Conservation (phyloP, 345 rosid species). For the Gossypium rotundifolium region DNA sequence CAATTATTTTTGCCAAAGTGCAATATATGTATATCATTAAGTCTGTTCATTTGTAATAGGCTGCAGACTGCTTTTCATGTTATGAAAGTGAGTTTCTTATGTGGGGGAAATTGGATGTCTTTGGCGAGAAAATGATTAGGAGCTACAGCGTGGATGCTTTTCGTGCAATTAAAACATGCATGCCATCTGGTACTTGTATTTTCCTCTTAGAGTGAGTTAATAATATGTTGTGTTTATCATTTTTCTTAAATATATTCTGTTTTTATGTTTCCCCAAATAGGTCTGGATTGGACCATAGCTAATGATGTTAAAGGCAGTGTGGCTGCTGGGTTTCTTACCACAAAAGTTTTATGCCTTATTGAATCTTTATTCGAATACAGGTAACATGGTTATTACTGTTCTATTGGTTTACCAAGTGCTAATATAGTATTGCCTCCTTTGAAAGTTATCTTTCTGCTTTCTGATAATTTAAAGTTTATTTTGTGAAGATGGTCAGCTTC, state of each 20-base stretch:
- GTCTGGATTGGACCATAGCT: constrained; percentile 32
- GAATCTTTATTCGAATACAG: constrained; percentile 74
- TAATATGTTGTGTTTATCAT: background rate
- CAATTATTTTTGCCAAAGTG: constrained; percentile 1
- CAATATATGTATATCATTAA: background rate
- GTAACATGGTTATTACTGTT: constrained; percentile 23
- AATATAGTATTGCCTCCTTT: background rate
- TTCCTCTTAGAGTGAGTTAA: constrained; percentile 1
- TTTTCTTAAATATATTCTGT: background rate
- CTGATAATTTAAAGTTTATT: background rate
- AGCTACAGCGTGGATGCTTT: constrained; percentile 47
- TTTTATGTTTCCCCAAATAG: constrained; percentile 21
- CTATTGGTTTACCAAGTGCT: background rate
- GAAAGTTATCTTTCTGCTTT: background rate
- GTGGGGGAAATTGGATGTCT: constrained; percentile 37
- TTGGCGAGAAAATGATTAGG: constrained; percentile 34
- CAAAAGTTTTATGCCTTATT: constrained; percentile 54
- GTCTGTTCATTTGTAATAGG: constrained; percentile 35
- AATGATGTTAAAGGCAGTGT: constrained; percentile 23
- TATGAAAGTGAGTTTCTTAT: constrained; percentile 35
- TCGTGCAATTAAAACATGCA: constrained; percentile 28
- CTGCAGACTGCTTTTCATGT: constrained; percentile 52
- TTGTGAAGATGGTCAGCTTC: background rate
- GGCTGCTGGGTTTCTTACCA: constrained; percentile 46
- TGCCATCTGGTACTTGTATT: constrained; percentile 47